Evolutionary conservation across 352 stramenopile genomes (phyloP).

Genomic region (Phytophthora pluvialis): DNA sequence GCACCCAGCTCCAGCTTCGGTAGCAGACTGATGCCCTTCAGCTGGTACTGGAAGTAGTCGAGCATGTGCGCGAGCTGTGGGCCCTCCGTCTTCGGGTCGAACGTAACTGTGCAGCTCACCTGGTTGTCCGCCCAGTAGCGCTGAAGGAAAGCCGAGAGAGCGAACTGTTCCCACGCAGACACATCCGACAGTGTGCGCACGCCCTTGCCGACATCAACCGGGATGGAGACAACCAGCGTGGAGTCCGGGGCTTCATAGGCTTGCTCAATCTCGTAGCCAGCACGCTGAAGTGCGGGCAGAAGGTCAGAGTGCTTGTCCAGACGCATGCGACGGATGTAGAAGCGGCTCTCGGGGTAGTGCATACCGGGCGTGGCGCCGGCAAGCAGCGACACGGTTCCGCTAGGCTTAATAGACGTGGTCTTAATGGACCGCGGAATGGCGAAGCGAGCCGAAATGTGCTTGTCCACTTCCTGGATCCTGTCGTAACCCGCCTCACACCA

Average conservation of each 20-base stretch:
- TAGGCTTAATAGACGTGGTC: slow-evolving; percentile 92
- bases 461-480: slow-evolving; percentile 76
- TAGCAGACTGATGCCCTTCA: slow-evolving; percentile 93
- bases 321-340: slow-evolving; percentile 92
- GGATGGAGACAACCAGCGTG: slow-evolving; percentile 92
- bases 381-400: slow-evolving; percentile 92
- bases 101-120: slow-evolving; percentile 94
- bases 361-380: slow-evolving; percentile 93
- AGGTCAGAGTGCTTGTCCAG: slow-evolving; percentile 87
- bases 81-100: slow-evolving; percentile 89
- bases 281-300: slow-evolving; percentile 65
- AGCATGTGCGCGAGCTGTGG: slow-evolving; percentile 82
- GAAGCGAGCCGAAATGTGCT: slow-evolving; percentile 71
- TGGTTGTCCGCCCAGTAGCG: slow-evolving; percentile 95
- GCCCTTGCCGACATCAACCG: slow-evolving; percentile 87
- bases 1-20: slow-evolving; percentile 78
- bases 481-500: slow-evolving; percentile 91
- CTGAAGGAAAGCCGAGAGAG: slow-evolving; percentile 92
- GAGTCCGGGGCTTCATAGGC: slow-evolving; percentile 61
- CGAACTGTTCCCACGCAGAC: slow-evolving; percentile 94
- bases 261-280: slow-evolving; percentile 85
- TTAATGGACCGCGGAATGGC: slow-evolving; percentile 92
- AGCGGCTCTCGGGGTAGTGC: slow-evolving; percentile 93
- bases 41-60: slow-evolving; percentile 94
- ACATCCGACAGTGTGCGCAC: slow-evolving; percentile 86